Evolutionary conservation across 148 eudicot genomes (phyloP).

Genomic region (Nyssa sinensis): DNA sequence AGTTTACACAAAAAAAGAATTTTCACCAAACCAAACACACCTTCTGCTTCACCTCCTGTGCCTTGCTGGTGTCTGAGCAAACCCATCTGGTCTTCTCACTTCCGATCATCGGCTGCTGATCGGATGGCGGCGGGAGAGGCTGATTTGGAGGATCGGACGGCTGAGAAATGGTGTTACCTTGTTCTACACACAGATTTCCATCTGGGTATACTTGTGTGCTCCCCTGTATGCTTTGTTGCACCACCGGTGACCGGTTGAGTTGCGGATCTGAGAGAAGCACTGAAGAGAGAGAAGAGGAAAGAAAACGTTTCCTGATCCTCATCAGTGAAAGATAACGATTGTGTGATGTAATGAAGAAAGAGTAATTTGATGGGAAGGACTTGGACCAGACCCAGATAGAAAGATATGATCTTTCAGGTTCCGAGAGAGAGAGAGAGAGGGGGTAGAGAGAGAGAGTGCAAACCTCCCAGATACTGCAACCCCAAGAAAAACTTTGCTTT

Average conservation of each 20-base stretch:
- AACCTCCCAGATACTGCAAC: conserved; percentile 14
- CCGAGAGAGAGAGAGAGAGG: conserved; percentile 13
- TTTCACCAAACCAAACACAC: conserved; percentile 14
- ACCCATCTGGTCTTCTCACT: conserved; percentile 10
- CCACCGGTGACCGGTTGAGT: conserved; percentile 37
- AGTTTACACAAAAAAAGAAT: neutral
- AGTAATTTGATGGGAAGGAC: conserved; percentile 2
- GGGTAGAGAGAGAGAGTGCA: conserved; percentile 6
- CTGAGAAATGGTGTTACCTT: conserved; percentile 9
- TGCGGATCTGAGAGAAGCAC: conserved; percentile 47
- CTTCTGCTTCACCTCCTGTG: conserved; percentile 1
- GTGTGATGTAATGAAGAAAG: neutral
- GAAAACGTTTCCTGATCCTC: conserved; percentile 82
- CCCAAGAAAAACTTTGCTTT: conserved; percentile 13
- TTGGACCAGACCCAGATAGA: neutral
- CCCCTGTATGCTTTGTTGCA: conserved; percentile 13
- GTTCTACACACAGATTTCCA: neutral
- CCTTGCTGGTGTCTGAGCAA: neutral
- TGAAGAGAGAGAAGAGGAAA: conserved; percentile 42
- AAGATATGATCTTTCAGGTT: neutral
- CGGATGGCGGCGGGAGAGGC: conserved; percentile 19
- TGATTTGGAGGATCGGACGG: conserved; percentile 38
- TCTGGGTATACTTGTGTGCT: neutral
- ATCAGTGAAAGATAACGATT: conserved; percentile 1
- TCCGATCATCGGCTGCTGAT: conserved; percentile 30